phyloP scores from a whole-genome alignment of 495 filamentous ascomycete genomes.

The Talaromyces stipitatus region DNA sequence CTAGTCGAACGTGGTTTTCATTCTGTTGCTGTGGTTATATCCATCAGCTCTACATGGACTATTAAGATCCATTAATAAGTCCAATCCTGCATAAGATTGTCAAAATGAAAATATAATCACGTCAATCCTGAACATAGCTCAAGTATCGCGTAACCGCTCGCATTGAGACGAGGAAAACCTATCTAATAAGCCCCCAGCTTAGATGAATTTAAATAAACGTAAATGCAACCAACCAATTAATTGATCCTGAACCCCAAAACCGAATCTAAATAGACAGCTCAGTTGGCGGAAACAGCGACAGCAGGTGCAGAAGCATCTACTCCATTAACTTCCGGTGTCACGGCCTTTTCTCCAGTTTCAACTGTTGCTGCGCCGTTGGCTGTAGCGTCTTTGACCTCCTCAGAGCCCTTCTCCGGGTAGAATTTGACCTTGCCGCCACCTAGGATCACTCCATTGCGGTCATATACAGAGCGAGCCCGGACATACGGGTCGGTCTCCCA shows the following conservation, averaged over 20 bases:
- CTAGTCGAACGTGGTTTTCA: background rate
- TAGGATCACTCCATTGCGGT: slow-evolving; percentile 61
- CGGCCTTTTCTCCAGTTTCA: background rate
- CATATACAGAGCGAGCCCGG: slow-evolving; percentile 64
- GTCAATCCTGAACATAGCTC: background rate
- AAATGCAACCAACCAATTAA: background rate
- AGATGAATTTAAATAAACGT: background rate
- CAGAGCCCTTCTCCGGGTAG: slow-evolving; percentile 42
- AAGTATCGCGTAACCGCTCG: no score
- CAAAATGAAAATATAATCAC: background rate
- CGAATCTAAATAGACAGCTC: background rate
- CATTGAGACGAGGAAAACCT: no score
- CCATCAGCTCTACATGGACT: background rate
- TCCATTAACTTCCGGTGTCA: background rate
- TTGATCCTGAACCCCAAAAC: background rate
- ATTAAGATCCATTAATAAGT: background rate
- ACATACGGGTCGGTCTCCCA: slow-evolving; percentile 77
- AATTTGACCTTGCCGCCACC: slow-evolving; percentile 60
- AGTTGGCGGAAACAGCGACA: background rate
- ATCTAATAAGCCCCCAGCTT: background rate
- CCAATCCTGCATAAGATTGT: no score
- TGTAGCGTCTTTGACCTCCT: slow-evolving; percentile 13
- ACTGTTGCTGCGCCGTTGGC: background rate
- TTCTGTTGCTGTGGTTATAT: background rate
- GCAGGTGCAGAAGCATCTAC: background rate